A percentile compares a stretch with the other conserved stretches of the same genome.
Evolutionary conservation across 208 protist genomes (phyloP).

Genomic region (Sergeia podlipaevii): DNA sequence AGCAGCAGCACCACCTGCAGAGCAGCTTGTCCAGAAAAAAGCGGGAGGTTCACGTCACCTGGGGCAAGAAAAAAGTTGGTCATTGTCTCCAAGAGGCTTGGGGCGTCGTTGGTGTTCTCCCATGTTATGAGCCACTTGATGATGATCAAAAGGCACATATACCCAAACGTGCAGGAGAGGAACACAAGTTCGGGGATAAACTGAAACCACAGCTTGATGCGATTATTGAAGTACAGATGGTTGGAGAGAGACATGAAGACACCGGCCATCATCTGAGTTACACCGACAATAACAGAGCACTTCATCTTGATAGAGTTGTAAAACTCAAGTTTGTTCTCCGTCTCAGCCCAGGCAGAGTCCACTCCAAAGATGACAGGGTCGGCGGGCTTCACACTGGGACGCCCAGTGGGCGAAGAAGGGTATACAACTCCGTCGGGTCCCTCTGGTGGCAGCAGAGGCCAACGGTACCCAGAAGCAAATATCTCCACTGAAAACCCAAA

Average conservation of each 20-base stretch:
- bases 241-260: constrained; percentile 94
- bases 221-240: constrained; percentile 91
- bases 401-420: constrained; percentile 37
- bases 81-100: constrained; percentile 89
- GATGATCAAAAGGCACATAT: constrained; percentile 97
- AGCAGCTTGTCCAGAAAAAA: constrained; percentile 74
- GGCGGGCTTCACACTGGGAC: constrained; percentile 39
- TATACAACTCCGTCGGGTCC: constrained; percentile 38
- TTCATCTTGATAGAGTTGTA: constrained; percentile 93
- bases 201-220: constrained; percentile 89
- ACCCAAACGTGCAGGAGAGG: constrained; percentile 94
- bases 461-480: constrained; percentile 73
- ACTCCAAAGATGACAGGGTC: constrained; percentile 68
- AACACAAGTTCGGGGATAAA: constrained; percentile 98
- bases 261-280: constrained; percentile 96
- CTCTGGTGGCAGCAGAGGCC: constrained; percentile 35
- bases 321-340: constrained; percentile 96
- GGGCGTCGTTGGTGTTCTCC: constrained; percentile 80
- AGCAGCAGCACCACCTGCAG: constrained; percentile 85
- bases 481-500: constrained; percentile 85
- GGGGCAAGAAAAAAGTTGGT: constrained; percentile 93
- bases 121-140: constrained; percentile 95
- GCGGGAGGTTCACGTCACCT: constrained; percentile 59
- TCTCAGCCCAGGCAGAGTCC: constrained; percentile 87
- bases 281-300: constrained; percentile 95